A percentile compares a stretch with the other conserved stretches of the same genome.
Conservation (phyloP, 2,329 filamentous ascomycete species). For the Phaeophleospora eucalypticola region DNA sequence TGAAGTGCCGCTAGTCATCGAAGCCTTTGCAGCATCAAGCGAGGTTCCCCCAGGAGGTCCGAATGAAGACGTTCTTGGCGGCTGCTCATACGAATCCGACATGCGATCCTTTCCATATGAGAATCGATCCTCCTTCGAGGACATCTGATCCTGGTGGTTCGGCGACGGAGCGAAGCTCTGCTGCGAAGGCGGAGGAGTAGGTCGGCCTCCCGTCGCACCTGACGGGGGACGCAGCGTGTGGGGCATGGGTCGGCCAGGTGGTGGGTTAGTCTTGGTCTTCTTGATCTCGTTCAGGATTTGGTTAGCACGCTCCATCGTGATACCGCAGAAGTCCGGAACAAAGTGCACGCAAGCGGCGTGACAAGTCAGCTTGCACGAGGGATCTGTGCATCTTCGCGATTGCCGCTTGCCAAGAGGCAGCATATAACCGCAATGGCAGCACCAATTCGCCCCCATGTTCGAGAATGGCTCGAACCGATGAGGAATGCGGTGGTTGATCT, state of each 20-base stretch:
- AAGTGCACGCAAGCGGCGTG: conserved; percentile 90
- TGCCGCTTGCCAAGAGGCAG: conserved; percentile 93
- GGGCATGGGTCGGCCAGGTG: conserved; percentile 15
- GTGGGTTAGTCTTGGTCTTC: conserved; percentile 60
- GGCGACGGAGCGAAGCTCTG: conserved; percentile 34
- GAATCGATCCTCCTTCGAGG: conserved; percentile 27
- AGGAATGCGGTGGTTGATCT: conserved; percentile 98
- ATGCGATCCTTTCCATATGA: conserved; percentile 47
- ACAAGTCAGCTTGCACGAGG: conserved; percentile 72
- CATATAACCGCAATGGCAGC: conserved; percentile 96
- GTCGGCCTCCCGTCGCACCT: conserved; percentile 37
- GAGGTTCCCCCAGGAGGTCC: conserved; percentile 37
- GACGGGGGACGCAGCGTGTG: conserved; percentile 49
- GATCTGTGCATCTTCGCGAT: conserved; percentile 86
- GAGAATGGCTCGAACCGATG: conserved; percentile 96
- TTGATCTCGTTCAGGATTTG: conserved; percentile 85
- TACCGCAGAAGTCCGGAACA: conserved; percentile 97
- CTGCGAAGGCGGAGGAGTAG: conserved; percentile 40
- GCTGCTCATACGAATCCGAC: conserved; percentile 34
- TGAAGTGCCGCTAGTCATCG: conserved; percentile 37
- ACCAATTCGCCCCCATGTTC: conserved; percentile 98
- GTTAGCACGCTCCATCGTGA: conserved; percentile 97
- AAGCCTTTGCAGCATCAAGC: conserved; percentile 46
- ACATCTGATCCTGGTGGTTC: conserved; percentile 36
- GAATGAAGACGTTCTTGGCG: conserved; percentile 38